phyloP scores from a whole-genome alignment of 2,329 filamentous ascomycete genomes.

The Colletotrichum destructivum region DNA sequence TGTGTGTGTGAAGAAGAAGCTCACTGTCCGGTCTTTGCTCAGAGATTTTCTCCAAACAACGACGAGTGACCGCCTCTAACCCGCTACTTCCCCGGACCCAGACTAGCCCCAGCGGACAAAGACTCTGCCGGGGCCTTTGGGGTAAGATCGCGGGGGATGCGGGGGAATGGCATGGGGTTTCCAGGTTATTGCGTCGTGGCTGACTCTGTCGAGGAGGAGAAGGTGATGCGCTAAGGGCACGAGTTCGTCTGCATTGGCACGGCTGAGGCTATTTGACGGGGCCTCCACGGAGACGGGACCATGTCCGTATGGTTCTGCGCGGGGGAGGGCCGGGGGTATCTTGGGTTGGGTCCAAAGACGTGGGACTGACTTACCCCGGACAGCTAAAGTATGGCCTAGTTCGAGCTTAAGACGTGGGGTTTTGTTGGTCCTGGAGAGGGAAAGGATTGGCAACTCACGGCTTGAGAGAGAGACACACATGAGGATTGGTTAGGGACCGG shows the following conservation, averaged over 20 bases:
- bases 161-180: constrained; percentile 5
- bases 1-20: no score
- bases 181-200: constrained; percentile 1
- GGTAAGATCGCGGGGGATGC: constrained; percentile 27
- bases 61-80: neutral
- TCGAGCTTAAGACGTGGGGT: neutral
- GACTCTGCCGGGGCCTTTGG: constrained; percentile 28
- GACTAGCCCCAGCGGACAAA: constrained; percentile 27
- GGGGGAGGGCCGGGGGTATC: neutral
- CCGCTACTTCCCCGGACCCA: neutral
- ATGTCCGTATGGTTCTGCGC: constrained; percentile 2
- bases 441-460: neutral
- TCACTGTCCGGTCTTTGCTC: neutral
- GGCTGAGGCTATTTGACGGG: constrained; percentile 18
- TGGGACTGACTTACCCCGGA: constrained; percentile 38
- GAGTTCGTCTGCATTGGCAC: constrained; percentile 12
- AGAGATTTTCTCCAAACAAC: neutral
- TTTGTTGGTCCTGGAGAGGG: constrained; percentile 14
- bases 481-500: neutral
- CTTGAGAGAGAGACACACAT: neutral
- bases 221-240: constrained; percentile 1
- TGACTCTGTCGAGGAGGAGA: constrained; percentile 5
- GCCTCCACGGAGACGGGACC: neutral
- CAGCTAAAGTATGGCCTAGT: neutral
- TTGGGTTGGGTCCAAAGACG: neutral